Base-by-base conservation (phyloP, 1,284 basidiomycete genomes). In the Rhodotorula sp. region DNA sequence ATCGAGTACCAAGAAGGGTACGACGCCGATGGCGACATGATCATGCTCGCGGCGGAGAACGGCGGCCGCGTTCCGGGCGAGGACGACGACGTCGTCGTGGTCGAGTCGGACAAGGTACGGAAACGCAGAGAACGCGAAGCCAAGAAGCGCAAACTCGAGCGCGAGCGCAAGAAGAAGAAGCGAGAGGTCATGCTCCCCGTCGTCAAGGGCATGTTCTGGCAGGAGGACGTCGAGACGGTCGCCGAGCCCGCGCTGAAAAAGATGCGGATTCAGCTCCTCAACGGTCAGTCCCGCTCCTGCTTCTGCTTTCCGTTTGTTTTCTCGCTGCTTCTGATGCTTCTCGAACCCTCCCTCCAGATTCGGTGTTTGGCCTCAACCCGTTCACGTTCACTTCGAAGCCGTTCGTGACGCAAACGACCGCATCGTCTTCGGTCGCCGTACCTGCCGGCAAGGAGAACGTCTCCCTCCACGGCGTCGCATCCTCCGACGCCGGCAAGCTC, bases 171-270 rank as follows among this genome's bases (percentile, higher is more conserved):
- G 62, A 66, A 69, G 62, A 66, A 69, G 65, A 76, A 72, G 60
- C 74, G 75, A 34, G 72, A 73, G 15, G 89, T 89, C 2, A 85
- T 93, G 23, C 85, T 92, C 6, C 88, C 91, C 14, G 89, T 89
- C 77, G 83, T 85, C 18, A 91, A 89, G 80, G 92, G 92, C 2
- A 90, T 91, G 38, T 85, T 84, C 71, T 92, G 87, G 87, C 91
- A 93, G 79, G 80, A 83, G 3, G 79, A 79, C 16, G 83, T 91
- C 67, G 88, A 88, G 2, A 80, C 84, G 28, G 87, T 87, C 79
- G 81, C 84, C 61, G 87, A 88, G 71, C 86, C 87, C 64, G 84
- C 86, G 10, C 90, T 93, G 79, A 84, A 85, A 54, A 80, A 84
- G 43, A 91, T 91, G 77, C 85, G 85, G 67, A 88, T 93, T 74